phyloP scores from a whole-genome alignment of 208 protist genomes.

The Crithidia thermophila region DNA sequence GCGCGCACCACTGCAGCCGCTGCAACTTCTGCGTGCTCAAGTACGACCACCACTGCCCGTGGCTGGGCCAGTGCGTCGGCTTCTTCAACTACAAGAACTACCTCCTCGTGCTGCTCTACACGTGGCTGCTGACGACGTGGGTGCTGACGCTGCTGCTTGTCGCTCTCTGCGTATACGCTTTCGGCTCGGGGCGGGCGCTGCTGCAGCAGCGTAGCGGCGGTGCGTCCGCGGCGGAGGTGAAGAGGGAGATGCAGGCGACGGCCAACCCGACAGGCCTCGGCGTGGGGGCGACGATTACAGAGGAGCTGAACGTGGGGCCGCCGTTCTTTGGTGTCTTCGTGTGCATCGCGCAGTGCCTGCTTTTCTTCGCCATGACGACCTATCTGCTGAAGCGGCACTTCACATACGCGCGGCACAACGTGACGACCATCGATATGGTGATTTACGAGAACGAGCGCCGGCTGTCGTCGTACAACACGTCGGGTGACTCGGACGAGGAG shows the following conservation, averaged over 20 bases:
- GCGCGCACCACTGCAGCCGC: conserved; percentile 89
- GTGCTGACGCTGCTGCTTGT: conserved; percentile 53
- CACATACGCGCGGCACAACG: conserved; percentile 75
- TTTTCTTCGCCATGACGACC: conserved; percentile 79
- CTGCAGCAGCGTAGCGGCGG: not conserved
- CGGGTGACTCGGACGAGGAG: conserved; percentile 26
- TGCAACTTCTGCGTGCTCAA: conserved; percentile 90
- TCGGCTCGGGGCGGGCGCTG: conserved; percentile 3
- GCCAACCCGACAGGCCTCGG: conserved; percentile 22
- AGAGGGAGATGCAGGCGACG: not conserved
- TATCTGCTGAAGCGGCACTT: conserved; percentile 74
- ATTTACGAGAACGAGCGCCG: conserved; percentile 59
- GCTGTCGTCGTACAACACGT: conserved; percentile 9
- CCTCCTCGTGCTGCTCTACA: conserved; percentile 81
- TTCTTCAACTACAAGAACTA: conserved; percentile 94
- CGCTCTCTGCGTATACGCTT: conserved; percentile 34
- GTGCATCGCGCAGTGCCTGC: conserved; percentile 55
- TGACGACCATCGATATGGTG: conserved; percentile 87
- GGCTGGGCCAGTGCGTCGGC: conserved; percentile 92
- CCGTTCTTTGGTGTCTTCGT: conserved; percentile 82
- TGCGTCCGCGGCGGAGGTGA: not conserved
- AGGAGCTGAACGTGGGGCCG: conserved; percentile 65
- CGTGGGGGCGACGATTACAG: conserved; percentile 33
- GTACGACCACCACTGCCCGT: conserved; percentile 95
- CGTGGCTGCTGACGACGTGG: conserved; percentile 74